Evolutionary conservation across 768 basidiomycete genomes (phyloP).

Genomic region (Neoboletus magnificus): DNA sequence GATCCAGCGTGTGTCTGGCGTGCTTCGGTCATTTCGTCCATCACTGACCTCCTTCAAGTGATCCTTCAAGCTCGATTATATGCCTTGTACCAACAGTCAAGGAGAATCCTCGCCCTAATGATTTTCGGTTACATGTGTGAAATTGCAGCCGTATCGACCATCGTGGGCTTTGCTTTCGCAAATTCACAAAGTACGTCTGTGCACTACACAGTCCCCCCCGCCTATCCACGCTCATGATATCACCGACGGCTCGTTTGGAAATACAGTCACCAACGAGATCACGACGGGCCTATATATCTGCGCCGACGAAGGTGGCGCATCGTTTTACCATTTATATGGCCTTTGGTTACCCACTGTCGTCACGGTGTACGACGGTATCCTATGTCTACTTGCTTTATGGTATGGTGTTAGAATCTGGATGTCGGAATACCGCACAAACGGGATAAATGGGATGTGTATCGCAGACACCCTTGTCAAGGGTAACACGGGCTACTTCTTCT

Average conservation of each 20-base stretch:
- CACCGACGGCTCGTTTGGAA: neutral
- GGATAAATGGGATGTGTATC: neutral
- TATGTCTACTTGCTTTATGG: conserved; percentile 11
- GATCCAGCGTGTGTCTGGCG: conserved; percentile 1
- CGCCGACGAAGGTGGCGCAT: neutral
- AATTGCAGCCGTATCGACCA: neutral
- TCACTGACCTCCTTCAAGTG: conserved; percentile 1
- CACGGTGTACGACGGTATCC: conserved; percentile 4
- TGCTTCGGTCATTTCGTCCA: neutral
- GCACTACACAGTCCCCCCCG: neutral
- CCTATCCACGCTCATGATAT: neutral
- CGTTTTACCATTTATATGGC: neutral
- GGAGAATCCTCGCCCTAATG: conserved; percentile 6
- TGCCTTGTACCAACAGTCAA: conserved; percentile 10
- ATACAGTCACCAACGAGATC: neutral
- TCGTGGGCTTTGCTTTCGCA: neutral
- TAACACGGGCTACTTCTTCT: conserved; percentile 11
- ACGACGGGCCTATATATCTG: conserved; percentile 3
- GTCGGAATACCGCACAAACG: neutral
- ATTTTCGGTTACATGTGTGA: conserved; percentile 6
- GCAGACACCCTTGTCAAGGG: conserved; percentile 10
- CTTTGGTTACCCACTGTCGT: conserved; percentile 10
- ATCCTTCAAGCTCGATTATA: conserved; percentile 15
- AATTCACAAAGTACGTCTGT: neutral
- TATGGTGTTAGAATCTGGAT: neutral